Conservation (phyloP, 1,139 yeast species). For the Kodamaea ohmeri region DNA sequence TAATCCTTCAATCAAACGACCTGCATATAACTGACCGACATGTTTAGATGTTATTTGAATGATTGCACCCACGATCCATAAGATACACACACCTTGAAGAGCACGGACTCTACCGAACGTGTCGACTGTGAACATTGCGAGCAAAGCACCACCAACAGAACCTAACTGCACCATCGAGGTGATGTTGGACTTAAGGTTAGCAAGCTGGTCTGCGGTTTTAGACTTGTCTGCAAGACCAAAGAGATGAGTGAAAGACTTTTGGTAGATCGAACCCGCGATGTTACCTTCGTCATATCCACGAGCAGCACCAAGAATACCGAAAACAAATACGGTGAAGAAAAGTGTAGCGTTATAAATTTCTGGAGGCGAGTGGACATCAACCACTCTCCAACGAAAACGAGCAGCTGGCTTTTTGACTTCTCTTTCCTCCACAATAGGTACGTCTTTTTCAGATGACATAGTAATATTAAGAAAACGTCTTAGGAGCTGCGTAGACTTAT, state of each 20-base stretch:
- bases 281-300: conserved; percentile 64
- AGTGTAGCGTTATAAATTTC: conserved; percentile 50
- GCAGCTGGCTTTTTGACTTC: conserved; percentile 6
- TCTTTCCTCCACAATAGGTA: background rate
- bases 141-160: conserved; percentile 54
- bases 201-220: conserved; percentile 34
- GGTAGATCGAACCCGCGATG: conserved; percentile 44
- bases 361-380: conserved; percentile 35
- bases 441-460: conserved; percentile 3
- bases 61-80: conserved; percentile 48
- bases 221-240: conserved; percentile 47
- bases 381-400: conserved; percentile 18
- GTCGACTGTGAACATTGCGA: conserved; percentile 52
- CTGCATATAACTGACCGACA: conserved; percentile 54
- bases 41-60: conserved; percentile 46
- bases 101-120: conserved; percentile 54
- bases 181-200: conserved; percentile 52
- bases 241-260: conserved; percentile 37
- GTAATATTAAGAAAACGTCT: too few species aligned
- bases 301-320: conserved; percentile 41
- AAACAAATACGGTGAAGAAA: conserved; percentile 49
- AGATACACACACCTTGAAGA: conserved; percentile 42
- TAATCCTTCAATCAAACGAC: conserved; percentile 52
- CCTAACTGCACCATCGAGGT: conserved; percentile 65
- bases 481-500: too few species aligned